Conservation (phyloP, 208 protist genomes). For the Leishmania tropica region DNA sequence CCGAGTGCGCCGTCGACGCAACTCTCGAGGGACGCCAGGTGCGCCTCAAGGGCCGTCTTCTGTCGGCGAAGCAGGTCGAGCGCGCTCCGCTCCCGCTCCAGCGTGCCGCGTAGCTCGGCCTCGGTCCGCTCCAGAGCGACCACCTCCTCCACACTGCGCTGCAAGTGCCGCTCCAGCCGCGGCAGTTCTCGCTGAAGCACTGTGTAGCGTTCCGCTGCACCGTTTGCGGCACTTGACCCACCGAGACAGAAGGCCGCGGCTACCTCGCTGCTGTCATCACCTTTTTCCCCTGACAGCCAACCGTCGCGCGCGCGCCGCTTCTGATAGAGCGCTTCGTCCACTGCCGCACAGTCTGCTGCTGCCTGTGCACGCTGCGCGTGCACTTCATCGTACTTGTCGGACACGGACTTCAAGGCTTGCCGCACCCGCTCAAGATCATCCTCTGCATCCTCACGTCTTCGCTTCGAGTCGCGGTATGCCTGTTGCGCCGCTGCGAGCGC, state of each 20-base stretch:
- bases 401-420: neutral
- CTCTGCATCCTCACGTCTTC: neutral
- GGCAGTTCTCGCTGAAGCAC: neutral
- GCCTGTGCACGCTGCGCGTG: neutral
- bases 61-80: constrained; percentile 7
- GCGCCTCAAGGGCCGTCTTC: constrained; percentile 13
- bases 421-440: neutral
- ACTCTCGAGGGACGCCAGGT: constrained; percentile 8
- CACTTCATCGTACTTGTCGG: constrained; percentile 14
- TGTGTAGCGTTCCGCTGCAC: neutral
- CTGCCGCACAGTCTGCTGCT: constrained; percentile 8
- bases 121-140: constrained; percentile 5
- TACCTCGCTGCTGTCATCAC: neutral
- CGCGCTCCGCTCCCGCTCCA: neutral
- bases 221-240: neutral
- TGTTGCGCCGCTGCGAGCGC: constrained; percentile 3
- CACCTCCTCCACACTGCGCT: constrained; percentile 4
- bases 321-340: constrained; percentile 3
- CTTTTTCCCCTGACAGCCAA: neutral
- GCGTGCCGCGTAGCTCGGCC: neutral
- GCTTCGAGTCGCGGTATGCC: neutral
- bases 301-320: neutral
- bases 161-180: constrained; percentile 15
- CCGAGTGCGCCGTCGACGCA: neutral
- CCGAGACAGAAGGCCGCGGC: neutral